Conservation (phyloP, 192 early-diverging fungal genomes). For the Chytriomyces sp. region DNA sequence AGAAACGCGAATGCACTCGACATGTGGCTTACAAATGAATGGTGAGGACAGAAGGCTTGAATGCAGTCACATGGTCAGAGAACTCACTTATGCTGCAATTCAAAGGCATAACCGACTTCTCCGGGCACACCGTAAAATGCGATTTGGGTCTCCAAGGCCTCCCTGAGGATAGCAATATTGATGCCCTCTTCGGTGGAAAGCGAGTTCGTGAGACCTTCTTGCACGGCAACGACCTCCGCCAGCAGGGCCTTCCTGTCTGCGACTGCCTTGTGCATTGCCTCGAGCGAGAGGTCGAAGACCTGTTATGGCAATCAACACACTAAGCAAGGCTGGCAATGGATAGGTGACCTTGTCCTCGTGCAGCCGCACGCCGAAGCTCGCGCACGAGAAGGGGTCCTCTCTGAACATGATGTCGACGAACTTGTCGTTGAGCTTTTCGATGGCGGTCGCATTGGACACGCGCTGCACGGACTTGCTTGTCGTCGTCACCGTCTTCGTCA, state of each 20-base stretch:
- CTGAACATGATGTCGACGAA: slow-evolving; percentile 15
- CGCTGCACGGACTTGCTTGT: background rate
- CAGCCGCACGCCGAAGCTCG: slow-evolving; percentile 12
- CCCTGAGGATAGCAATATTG: slow-evolving; percentile 1
- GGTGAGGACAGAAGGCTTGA: background rate
- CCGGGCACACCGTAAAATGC: slow-evolving; percentile 18
- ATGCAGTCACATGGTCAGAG: background rate
- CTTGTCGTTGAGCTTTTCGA: slow-evolving; percentile 19
- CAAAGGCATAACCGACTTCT: slow-evolving; percentile 25
- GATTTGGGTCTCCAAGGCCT: slow-evolving; percentile 1
- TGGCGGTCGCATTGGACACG: background rate
- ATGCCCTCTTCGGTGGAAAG: background rate
- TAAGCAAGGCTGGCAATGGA: background rate
- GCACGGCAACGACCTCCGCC: background rate
- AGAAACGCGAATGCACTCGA: slow-evolving; percentile 1
- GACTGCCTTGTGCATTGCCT: background rate
- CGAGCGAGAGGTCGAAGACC: background rate
- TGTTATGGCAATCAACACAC: background rate
- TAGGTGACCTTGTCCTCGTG: background rate
- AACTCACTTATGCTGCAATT: slow-evolving; percentile 22
- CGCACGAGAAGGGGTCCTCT: background rate
- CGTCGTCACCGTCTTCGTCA: background rate
- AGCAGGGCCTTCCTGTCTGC: background rate
- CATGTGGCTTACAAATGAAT: slow-evolving; percentile 27
- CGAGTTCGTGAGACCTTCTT: background rate